These are phyloP conservation scores for Cladosporium oxysporum DNA, from an alignment of 2,329 filamentous ascomycete species.

Conservation along the genomic window DNA sequence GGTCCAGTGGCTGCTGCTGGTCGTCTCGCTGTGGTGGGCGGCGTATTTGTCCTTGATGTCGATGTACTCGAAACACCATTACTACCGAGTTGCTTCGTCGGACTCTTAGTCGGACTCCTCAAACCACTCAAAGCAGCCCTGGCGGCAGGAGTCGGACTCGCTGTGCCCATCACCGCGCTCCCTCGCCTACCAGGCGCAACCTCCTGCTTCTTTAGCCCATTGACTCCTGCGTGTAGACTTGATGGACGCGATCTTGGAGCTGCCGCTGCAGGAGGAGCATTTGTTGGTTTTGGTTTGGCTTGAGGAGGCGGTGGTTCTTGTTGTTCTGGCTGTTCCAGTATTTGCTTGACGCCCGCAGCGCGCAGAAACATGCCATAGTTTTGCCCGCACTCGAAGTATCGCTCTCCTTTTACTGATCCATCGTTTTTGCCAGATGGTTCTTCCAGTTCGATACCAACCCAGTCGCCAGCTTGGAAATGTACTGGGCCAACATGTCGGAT, in stretches of 20 bases:
- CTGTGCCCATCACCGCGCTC: constrained; percentile 55
- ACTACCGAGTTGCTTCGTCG: constrained; percentile 68
- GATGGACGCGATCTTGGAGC: constrained; percentile 44
- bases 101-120: constrained; percentile 76
- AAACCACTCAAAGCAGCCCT: constrained; percentile 55
- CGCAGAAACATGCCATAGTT: constrained; percentile 84
- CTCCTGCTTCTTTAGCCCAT: constrained; percentile 34
- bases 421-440: constrained; percentile 88
- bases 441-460: constrained; percentile 87
- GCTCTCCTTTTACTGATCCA: constrained; percentile 81
- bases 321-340: constrained; percentile 35
- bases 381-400: constrained; percentile 79
- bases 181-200: constrained; percentile 29
- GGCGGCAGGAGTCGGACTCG: constrained; percentile 69
- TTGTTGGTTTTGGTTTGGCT: constrained; percentile 5
- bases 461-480: constrained; percentile 77
- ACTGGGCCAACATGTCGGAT: constrained; percentile 82
- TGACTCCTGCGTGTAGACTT: constrained; percentile 38
- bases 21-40: constrained; percentile 51
- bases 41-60: constrained; percentile 65
- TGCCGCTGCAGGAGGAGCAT: constrained; percentile 30
- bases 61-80: constrained; percentile 56
- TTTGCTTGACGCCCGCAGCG: constrained; percentile 64
- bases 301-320: constrained; percentile 19
- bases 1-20: constrained; percentile 41